Percentiles rank a stretch among this genome's conserved stretches.
phyloP scores from a whole-genome alignment of 2,329 filamentous ascomycete species.

The Diaporthe sp. region DNA sequence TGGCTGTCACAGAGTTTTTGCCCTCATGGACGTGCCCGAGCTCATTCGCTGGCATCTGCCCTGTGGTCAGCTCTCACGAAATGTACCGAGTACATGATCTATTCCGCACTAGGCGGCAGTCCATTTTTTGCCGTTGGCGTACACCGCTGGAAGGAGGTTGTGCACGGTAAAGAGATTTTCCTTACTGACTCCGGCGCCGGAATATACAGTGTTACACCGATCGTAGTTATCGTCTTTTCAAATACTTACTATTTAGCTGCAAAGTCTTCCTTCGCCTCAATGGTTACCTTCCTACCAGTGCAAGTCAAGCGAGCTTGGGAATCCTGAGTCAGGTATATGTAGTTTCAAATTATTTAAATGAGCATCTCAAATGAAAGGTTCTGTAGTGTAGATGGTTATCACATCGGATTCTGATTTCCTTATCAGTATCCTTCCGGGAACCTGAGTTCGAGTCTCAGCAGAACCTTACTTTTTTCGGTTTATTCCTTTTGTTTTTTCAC shows the following conservation, averaged over 20 bases:
- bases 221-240: background rate
- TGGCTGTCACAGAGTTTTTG: background rate
- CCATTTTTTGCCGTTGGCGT: background rate
- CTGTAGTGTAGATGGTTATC: slow-evolving; percentile 41
- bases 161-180: background rate
- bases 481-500: background rate
- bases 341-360: accelerated
- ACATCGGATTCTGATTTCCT: slow-evolving; percentile 41
- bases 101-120: background rate
- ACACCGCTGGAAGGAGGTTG: background rate
- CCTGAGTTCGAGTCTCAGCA: slow-evolving; percentile 37
- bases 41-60: background rate
- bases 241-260: background rate
- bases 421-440: slow-evolving; percentile 21
- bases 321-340: too few relatives aligned
- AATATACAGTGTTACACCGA: background rate
- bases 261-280: background rate
- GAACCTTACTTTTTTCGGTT: background rate
- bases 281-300: too few relatives aligned
- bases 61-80: background rate
- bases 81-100: background rate
- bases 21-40: slow-evolving; percentile 1
- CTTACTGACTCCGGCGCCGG: too few relatives aligned
- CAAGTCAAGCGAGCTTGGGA: too few relatives aligned
- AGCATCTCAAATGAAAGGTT: background rate